phyloP scores from a whole-genome alignment of 306 rosid species.

The Rosa multiflora region DNA sequence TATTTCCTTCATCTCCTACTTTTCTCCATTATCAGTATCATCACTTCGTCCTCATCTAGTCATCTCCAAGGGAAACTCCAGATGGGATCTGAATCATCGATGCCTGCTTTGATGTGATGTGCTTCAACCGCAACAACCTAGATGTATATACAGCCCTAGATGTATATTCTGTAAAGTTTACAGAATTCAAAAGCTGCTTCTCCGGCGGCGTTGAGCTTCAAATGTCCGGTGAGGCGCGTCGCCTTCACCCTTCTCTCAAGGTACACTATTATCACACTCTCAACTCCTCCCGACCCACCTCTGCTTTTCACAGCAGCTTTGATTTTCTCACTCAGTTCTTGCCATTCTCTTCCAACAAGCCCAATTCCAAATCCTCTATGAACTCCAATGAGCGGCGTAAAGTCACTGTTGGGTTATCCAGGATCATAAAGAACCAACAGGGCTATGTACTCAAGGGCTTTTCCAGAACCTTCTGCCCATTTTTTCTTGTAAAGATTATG shows the following conservation, averaged over 20 bases:
- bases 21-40: too few species aligned
- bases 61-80: too few species aligned
- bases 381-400: slow-evolving; percentile 58
- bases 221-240: slow-evolving; percentile 49
- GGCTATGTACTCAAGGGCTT: slow-evolving; percentile 42
- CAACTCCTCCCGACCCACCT: slow-evolving; percentile 18
- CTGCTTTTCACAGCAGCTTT: slow-evolving; percentile 7
- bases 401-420: slow-evolving; percentile 50
- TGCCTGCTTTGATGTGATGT: too few species aligned
- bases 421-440: slow-evolving; percentile 43
- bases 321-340: slow-evolving; percentile 59
- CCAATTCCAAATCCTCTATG: slow-evolving; percentile 31
- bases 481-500: slow-evolving; percentile 47
- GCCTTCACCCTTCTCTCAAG: slow-evolving; percentile 26
- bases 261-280: slow-evolving; percentile 28
- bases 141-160: too few species aligned
- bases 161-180: too few species aligned
- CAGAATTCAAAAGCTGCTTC: background rate
- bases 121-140: too few species aligned
- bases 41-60: too few species aligned
- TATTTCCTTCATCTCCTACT: too few species aligned
- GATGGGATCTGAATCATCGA: too few species aligned
- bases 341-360: slow-evolving; percentile 27
- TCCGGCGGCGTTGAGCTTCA: slow-evolving; percentile 26
- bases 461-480: slow-evolving; percentile 53